Evolutionary conservation across 345 rosid genomes (phyloP), one percentile per base, ranked within the genome.

Genomic region (Rhizophora mangle): DNA sequence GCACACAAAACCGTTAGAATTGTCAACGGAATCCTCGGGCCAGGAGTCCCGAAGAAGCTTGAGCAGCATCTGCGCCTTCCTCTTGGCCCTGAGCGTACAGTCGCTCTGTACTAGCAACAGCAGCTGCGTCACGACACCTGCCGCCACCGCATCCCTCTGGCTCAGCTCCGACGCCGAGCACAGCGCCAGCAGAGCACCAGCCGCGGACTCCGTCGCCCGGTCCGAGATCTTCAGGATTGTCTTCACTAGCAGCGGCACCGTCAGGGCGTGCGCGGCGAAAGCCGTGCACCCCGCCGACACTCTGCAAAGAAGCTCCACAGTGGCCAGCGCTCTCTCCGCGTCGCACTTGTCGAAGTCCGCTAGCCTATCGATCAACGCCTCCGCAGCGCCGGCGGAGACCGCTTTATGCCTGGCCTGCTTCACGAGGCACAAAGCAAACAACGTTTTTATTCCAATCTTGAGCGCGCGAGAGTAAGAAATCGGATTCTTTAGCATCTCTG

Each of bases 41-140:
- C 99, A 95, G 6, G 87, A 84, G 60, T 92, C 91, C 73, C 96
- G 79, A 3, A 95, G 79, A 72, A 88, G 76, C 81, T 95, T 95
- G 73, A 95, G 75, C 78, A 95, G 64, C 88, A 84, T 71, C 84
- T 95, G 99, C 8, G 99, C 96, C 82, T 95, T 95, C 78, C 98
- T 79, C 86, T 95, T 95, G 1, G 99, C 99, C 39, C 99, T 80
- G 53, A 87, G 98, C 83, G 98, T 95, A 76, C 99, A 95, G 24
- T 92, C 96, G 56, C 96, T 90, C 76, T 95, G 99, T 72, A 92
- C 98, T 64, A 95, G 62, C 19, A 95, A 74, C 72, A 95, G 58
- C 81, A 92, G 66, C 89, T 90, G 99, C 54, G 89, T 88, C 86
- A 95, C 62, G 64, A 95, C 73, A 7, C 99, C 98, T n/a, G 90